Percentiles rank a stretch among this genome's conserved stretches.
Conservation (phyloP, 192 early-diverging fungal species). For the Rhizophlyctis rosea region DNA sequence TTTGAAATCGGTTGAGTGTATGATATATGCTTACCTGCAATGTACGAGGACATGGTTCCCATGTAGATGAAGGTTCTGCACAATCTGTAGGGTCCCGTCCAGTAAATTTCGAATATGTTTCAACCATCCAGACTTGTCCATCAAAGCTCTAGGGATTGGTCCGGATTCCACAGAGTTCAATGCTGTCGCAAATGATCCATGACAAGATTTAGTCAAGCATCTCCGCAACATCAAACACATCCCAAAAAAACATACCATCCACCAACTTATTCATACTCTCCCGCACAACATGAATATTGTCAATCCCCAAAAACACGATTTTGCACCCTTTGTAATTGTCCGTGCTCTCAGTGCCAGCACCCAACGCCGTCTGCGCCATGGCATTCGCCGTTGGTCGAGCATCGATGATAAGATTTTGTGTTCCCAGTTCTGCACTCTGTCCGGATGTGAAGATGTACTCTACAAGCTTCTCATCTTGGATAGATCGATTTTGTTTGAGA, state of each 20-base stretch:
- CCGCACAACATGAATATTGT: constrained; percentile 98
- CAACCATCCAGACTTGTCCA: constrained; percentile 82
- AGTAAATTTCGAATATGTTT: constrained; percentile 80
- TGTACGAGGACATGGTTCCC: constrained; percentile 90
- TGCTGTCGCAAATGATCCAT: too few relatives aligned
- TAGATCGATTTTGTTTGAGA: constrained; percentile 87
- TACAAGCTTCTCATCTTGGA: constrained; percentile 96
- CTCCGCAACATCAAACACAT: background rate
- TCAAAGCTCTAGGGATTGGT: constrained; percentile 19
- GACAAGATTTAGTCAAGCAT: too few relatives aligned
- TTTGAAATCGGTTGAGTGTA: background rate
- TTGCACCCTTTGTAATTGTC: constrained; percentile 89
- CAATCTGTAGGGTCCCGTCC: constrained; percentile 75
- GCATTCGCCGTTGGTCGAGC: constrained; percentile 94
- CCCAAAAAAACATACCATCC: constrained; percentile 57
- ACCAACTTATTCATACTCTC: constrained; percentile 80
- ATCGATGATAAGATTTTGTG: constrained; percentile 84
- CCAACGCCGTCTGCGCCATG: constrained; percentile 84
- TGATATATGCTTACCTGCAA: constrained; percentile 54
- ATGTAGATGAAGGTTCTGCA: constrained; percentile 70
- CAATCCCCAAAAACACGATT: constrained; percentile 86
- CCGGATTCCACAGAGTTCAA: constrained; percentile 16
- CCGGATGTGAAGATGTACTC: constrained; percentile 76
- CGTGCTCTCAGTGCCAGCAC: constrained; percentile 92
- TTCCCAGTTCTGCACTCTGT: constrained; percentile 5